phyloP scores from a whole-genome alignment of 2,329 filamentous ascomycete genomes.

The Cladophialophora psammophila region DNA sequence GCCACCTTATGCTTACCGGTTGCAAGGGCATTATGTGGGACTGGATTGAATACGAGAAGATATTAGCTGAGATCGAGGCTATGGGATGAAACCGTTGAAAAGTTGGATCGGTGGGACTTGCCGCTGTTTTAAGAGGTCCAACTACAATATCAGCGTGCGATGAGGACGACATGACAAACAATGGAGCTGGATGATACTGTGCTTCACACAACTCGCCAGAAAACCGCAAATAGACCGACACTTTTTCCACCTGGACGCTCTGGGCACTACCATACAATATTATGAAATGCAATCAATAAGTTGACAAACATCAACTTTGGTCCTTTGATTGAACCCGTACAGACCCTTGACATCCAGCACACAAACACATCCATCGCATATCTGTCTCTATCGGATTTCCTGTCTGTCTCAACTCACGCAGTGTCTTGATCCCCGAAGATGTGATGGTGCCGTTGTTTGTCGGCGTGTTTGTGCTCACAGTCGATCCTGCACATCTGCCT shows the following conservation, averaged over 20 bases:
- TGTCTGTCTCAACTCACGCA: no score
- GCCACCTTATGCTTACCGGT: conserved; percentile 72
- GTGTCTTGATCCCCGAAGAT: no score
- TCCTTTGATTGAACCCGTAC: no score
- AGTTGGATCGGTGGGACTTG: background rate
- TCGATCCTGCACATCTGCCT: no score
- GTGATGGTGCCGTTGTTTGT: no score
- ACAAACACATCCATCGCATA: no score
- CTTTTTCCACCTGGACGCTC: background rate
- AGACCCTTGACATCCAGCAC: no score
- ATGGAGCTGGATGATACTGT: background rate
- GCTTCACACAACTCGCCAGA: background rate
- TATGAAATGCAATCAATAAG: no score
- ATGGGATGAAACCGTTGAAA: background rate
- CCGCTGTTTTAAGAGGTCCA: background rate
- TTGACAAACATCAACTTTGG: no score
- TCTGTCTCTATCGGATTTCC: no score
- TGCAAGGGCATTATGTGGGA: conserved; percentile 66
- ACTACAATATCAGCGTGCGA: background rate
- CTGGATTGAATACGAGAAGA: conserved; percentile 56
- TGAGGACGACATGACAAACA: background rate
- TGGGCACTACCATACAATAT: background rate
- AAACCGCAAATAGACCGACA: background rate
- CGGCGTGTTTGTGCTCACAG: no score
- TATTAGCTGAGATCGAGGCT: conserved; percentile 51